These are phyloP conservation scores for Saururus chinensis DNA, from an alignment of 164 flowering plant genomes.

Conservation along the genomic window DNA sequence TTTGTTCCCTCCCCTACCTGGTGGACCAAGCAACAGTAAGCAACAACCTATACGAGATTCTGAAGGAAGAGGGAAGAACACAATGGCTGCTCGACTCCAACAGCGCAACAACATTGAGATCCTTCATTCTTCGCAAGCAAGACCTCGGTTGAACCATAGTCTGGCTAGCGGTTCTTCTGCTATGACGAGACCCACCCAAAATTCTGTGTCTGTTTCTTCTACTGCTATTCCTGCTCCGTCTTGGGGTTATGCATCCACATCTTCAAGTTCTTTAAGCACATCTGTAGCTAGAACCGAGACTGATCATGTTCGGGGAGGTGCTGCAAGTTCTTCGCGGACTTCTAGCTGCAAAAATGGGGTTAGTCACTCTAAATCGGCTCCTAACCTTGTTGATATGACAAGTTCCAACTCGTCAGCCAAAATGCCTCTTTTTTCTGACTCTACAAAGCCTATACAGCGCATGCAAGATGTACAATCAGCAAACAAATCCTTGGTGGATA, in stretches of 20 bases:
- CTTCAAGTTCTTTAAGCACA: conserved; percentile 11
- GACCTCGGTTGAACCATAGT: conserved; percentile 27
- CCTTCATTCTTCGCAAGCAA: conserved; percentile 25
- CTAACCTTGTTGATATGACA: conserved; percentile 36
- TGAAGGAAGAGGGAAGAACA: conserved; percentile 23
- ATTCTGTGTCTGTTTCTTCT: conserved; percentile 10
- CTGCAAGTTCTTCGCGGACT: conserved; percentile 21
- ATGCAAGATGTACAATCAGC: conserved; percentile 63
- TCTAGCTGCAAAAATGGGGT: conserved; percentile 20
- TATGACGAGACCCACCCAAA: conserved; percentile 18
- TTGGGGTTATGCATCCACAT: conserved; percentile 2
- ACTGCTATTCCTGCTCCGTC: conserved; percentile 6
- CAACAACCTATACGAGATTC: conserved; percentile 20
- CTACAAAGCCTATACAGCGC: conserved; percentile 12
- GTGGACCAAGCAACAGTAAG: conserved; percentile 27
- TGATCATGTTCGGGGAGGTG: conserved; percentile 16
- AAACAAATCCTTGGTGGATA: conserved; percentile 69
- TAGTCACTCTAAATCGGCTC: conserved; percentile 39
- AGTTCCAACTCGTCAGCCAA: conserved; percentile 6
- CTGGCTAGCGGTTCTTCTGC: conserved; percentile 15
- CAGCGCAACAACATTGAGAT: conserved; percentile 25
- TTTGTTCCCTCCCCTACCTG: conserved; percentile 72
- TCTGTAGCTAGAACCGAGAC: conserved; percentile 6
- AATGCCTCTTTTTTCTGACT: conserved; percentile 7
- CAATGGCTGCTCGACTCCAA: conserved; percentile 73